Conservation (phyloP, 2,329 filamentous ascomycete species). For the Madurella fahalii region DNA sequence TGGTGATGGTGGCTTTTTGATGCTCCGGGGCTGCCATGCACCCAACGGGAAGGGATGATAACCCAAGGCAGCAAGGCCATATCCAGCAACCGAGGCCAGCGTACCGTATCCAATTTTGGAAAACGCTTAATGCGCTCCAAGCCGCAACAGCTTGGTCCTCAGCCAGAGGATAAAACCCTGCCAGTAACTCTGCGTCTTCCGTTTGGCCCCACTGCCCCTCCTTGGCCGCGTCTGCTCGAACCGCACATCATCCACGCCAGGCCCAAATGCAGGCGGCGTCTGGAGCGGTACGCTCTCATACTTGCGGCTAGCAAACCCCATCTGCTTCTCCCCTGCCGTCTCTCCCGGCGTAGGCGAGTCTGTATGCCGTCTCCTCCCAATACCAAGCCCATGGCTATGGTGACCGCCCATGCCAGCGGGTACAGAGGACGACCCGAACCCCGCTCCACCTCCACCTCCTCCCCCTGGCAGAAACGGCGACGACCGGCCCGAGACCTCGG, state of each 20-base stretch:
- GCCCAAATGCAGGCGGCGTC: conserved; percentile 29
- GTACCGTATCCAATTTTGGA: not conserved
- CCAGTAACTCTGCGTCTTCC: conserved; percentile 59
- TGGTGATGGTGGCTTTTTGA: not conserved
- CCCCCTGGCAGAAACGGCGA: not conserved
- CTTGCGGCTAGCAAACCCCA: conserved; percentile 42
- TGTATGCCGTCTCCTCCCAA: conserved; percentile 11
- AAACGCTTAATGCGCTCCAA: conserved; percentile 28
- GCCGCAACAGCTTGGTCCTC: conserved; percentile 50
- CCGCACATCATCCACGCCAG: conserved; percentile 39
- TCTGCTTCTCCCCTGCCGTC: conserved; percentile 38
- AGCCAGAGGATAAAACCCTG: conserved; percentile 62
- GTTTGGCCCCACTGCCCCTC: conserved; percentile 49
- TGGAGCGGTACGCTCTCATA: conserved; percentile 41
- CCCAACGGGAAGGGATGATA: not conserved
- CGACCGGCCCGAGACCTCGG: too few species aligned
- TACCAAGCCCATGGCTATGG: not conserved
- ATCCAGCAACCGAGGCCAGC: too few species aligned
- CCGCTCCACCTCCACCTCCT: not conserved
- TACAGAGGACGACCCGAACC: not conserved
- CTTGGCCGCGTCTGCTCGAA: conserved; percentile 39
- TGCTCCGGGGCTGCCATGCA: not conserved
- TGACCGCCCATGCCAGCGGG: not conserved
- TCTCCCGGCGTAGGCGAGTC: conserved; percentile 6
- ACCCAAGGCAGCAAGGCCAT: not conserved